Percentiles rank a stretch among this genome's conserved stretches.
Evolutionary conservation across 73 alveolate genomes (phyloP).

Genomic region (Paramecium biaurelia): DNA sequence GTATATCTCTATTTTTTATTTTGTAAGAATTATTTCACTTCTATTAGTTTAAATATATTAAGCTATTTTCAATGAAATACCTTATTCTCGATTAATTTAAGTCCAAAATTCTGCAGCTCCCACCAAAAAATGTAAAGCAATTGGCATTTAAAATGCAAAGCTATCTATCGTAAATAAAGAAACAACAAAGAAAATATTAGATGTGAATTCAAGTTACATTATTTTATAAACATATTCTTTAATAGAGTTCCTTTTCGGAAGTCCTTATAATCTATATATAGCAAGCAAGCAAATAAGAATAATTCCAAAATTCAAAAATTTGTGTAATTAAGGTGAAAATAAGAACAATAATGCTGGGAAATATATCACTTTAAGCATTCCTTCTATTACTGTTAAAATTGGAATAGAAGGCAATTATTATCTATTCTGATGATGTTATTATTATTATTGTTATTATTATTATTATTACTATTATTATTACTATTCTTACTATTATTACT

Average conservation of each 20-base stretch:
- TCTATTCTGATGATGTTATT: too few relatives aligned
- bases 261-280: background rate
- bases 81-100: background rate
- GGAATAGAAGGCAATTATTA: background rate
- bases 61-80: background rate
- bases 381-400: background rate
- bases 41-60: background rate
- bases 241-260: background rate
- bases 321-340: background rate
- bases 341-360: slow-evolving; percentile 13
- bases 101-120: slow-evolving; percentile 51
- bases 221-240: background rate
- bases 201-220: background rate
- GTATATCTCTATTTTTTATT: background rate
- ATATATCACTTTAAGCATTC: background rate
- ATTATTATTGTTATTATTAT: background rate
- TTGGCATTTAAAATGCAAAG: slow-evolving; percentile 1
- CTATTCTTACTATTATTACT: background rate
- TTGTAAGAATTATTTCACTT: background rate
- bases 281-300: background rate
- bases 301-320: background rate
- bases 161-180: background rate
- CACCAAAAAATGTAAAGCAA: background rate
- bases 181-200: background rate
- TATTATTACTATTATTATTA: background rate